Percentiles rank a stretch among this genome's conserved stretches.
phyloP scores from a whole-genome alignment of 2,329 filamentous ascomycete species.

The Cytospora piceae region DNA sequence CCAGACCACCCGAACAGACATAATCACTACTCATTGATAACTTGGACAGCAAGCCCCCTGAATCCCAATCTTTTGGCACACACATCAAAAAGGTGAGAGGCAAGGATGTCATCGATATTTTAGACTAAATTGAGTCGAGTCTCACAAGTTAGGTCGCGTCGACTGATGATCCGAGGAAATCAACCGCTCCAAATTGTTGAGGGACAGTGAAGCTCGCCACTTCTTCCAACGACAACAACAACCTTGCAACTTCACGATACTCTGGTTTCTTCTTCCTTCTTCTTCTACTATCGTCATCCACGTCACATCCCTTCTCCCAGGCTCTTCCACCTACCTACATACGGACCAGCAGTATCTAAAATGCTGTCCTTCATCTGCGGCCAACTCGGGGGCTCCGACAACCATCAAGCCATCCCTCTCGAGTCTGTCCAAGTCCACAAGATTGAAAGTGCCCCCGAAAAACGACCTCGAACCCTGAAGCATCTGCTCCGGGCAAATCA shows the following conservation, averaged over 20 bases:
- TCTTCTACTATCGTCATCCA: background rate
- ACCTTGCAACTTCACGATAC: background rate
- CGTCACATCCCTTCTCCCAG: background rate
- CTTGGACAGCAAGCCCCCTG: background rate
- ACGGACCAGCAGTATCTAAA: slow-evolving; percentile 30
- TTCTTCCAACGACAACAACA: background rate
- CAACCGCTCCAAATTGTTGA: slow-evolving; percentile 15
- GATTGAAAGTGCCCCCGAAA: slow-evolving; percentile 79
- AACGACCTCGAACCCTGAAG: slow-evolving; percentile 80
- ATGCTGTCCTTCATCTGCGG: slow-evolving; percentile 39
- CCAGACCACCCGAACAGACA: background rate
- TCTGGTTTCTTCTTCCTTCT: no score
- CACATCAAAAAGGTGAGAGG: background rate
- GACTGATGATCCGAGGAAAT: slow-evolving; percentile 13
- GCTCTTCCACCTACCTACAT: background rate
- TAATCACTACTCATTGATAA: background rate
- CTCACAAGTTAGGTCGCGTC: slow-evolving; percentile 5
- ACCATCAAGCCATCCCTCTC: slow-evolving; percentile 54
- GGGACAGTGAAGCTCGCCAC: slow-evolving; percentile 12
- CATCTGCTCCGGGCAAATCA: slow-evolving; percentile 92
- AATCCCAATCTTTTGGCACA: background rate
- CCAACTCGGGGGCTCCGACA: slow-evolving; percentile 34
- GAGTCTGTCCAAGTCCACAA: slow-evolving; percentile 74
- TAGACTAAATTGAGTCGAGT: background rate
- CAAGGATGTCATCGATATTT: background rate